phyloP scores from a whole-genome alignment of 305 asterid species.

The Nicotiana rustica region DNA sequence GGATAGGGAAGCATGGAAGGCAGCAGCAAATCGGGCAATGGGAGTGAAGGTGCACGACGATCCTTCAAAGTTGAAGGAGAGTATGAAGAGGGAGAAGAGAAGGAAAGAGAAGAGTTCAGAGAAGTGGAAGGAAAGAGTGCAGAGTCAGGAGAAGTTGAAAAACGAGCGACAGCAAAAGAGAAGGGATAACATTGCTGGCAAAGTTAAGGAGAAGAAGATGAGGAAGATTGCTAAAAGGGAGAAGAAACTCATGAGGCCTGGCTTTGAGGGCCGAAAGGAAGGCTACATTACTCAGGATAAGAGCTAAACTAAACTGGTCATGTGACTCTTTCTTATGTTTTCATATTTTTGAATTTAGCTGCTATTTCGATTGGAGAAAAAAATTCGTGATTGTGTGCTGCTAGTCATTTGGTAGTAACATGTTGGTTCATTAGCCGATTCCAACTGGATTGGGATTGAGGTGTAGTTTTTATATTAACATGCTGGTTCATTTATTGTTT shows the following conservation, averaged over 20 bases:
- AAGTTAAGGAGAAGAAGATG: constrained; percentile 77
- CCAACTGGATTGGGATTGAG: not conserved
- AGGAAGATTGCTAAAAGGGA: constrained; percentile 91
- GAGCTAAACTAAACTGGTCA: constrained; percentile 42
- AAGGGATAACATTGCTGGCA: constrained; percentile 74
- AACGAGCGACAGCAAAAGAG: constrained; percentile 81
- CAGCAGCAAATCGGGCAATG: constrained; percentile 78
- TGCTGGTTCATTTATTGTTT: not conserved
- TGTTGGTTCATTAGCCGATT: constrained; percentile 13
- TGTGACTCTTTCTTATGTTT: not conserved
- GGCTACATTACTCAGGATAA: constrained; percentile 72
- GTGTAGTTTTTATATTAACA: not conserved
- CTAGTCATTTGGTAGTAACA: constrained; percentile 2
- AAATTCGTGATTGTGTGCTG: not conserved
- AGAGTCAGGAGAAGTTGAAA: constrained; percentile 65
- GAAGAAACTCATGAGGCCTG: constrained; percentile 97
- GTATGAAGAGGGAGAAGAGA: constrained; percentile 77
- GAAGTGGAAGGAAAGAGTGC: constrained; percentile 93
- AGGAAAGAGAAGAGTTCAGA: constrained; percentile 75
- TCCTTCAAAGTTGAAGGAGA: constrained; percentile 73
- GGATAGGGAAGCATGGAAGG: constrained; percentile 76
- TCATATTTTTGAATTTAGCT: constrained; percentile 13
- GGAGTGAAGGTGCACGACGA: constrained; percentile 90
- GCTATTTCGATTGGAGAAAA: not conserved
- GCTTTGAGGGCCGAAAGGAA: constrained; percentile 88